phyloP scores from a whole-genome alignment of 2,329 filamentous ascomycete species.

The Curvularia spicifera region DNA sequence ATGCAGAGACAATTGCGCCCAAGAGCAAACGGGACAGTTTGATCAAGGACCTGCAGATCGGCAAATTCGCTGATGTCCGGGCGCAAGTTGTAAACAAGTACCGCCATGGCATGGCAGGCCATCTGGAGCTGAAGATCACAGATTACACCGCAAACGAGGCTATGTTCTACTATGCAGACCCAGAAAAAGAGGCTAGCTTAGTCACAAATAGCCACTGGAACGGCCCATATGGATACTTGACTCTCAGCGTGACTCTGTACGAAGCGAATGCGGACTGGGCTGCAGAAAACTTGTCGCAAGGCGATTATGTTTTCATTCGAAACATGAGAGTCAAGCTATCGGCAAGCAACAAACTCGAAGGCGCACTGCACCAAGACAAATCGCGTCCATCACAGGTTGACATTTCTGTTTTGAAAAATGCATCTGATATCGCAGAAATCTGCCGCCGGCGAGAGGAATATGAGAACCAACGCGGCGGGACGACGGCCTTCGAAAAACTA shows the following conservation, averaged over 20 bases:
- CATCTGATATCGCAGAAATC: slow-evolving; percentile 24
- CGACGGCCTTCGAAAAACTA: slow-evolving; percentile 21
- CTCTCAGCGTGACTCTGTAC: slow-evolving; percentile 74
- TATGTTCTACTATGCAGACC: slow-evolving; percentile 64
- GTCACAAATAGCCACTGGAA: slow-evolving; percentile 62
- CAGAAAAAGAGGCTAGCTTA: slow-evolving; percentile 32
- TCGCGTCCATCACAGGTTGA: slow-evolving; percentile 61
- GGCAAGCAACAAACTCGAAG: slow-evolving; percentile 68
- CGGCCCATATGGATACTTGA: slow-evolving; percentile 75
- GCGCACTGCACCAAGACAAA: slow-evolving; percentile 69
- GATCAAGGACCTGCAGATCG: slow-evolving; percentile 66
- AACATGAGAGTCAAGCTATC: slow-evolving; percentile 74
- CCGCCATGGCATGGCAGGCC: slow-evolving; percentile 45
- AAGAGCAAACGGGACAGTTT: slow-evolving; percentile 54
- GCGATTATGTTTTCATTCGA: slow-evolving; percentile 68
- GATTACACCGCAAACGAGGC: slow-evolving; percentile 57
- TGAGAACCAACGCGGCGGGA: slow-evolving; percentile 42
- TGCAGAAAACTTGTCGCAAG: slow-evolving; percentile 61
- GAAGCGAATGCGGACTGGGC: slow-evolving; percentile 69
- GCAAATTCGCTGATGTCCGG: slow-evolving; percentile 70
- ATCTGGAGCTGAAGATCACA: slow-evolving; percentile 34
- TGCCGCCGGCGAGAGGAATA: slow-evolving; percentile 71
- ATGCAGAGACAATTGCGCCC: slow-evolving; percentile 13
- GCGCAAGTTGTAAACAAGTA: slow-evolving; percentile 72
- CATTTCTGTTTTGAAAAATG: slow-evolving; percentile 51